Percentiles rank a stretch among this genome's conserved stretches.
phyloP scores from a whole-genome alignment of 345 rosid genomes.

The Camelina hispida region DNA sequence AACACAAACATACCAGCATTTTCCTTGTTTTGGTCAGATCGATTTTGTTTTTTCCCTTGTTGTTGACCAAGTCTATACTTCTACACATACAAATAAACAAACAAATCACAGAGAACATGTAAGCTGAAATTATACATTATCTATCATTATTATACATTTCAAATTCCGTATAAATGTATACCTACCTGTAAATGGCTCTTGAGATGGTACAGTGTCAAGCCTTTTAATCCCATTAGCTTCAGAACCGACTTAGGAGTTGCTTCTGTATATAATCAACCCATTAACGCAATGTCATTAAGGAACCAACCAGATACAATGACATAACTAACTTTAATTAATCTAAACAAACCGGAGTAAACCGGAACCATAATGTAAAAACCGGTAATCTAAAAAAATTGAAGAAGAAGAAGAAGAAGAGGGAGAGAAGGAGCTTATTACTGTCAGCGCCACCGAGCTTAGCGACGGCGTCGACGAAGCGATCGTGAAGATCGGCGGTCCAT shows the following conservation, averaged over 20 bases:
- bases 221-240: conserved; percentile 89
- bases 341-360: conserved; percentile 25
- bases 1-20: conserved; percentile 48
- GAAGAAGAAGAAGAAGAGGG: neutral
- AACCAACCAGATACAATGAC: neutral
- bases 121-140: neutral
- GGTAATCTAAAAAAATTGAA: neutral
- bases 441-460: conserved; percentile 59
- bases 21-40: conserved; percentile 51
- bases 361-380: conserved; percentile 23
- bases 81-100: conserved; percentile 46
- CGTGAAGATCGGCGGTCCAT: conserved; percentile 53
- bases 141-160: neutral
- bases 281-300: neutral
- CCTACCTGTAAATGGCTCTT: conserved; percentile 99
- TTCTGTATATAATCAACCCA: conserved; percentile 47
- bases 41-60: conserved; percentile 57
- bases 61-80: conserved; percentile 90
- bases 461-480: conserved; percentile 54
- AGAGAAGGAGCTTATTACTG: conserved; percentile 31
- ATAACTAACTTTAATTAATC: neutral
- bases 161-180: conserved; percentile 15
- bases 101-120: neutral
- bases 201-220: conserved; percentile 88
- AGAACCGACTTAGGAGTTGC: conserved; percentile 94